Percentiles rank a stretch among this genome's conserved stretches.
Evolutionary conservation across 305 asterid species (phyloP).

Genomic region (Fraxinus dipetala): DNA sequence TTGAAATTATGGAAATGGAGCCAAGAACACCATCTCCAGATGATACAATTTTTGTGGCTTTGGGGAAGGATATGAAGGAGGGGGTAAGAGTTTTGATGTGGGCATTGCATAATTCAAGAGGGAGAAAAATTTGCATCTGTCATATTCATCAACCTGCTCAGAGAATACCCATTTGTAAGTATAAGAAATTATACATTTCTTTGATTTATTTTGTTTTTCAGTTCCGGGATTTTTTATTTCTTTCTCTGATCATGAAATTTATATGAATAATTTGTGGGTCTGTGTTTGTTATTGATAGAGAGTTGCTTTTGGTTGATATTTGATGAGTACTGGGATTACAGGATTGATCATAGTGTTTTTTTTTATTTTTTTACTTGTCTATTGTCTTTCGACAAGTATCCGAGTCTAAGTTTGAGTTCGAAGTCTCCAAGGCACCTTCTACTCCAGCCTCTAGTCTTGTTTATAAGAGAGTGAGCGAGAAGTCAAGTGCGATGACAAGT

Average conservation of each 20-base stretch:
- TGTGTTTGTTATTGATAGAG: background rate
- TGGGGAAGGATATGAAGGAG: conserved; percentile 76
- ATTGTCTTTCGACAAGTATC: background rate
- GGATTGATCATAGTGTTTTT: background rate
- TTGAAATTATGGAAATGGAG: conserved; percentile 33
- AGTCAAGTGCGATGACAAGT: background rate
- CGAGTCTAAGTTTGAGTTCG: background rate
- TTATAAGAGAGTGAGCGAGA: background rate
- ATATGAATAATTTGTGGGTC: background rate
- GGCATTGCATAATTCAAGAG: conserved; percentile 67
- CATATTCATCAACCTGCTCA: conserved; percentile 87
- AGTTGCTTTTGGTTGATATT: background rate
- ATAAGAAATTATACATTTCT: background rate
- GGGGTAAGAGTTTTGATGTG: conserved; percentile 50
- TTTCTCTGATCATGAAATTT: background rate
- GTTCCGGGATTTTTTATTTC: background rate
- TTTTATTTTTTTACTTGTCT: background rate
- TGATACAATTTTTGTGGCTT: conserved; percentile 59
- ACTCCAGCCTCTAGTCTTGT: background rate
- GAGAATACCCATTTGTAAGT: conserved; percentile 66
- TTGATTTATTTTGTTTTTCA: background rate
- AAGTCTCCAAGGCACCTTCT: background rate
- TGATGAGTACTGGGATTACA: background rate
- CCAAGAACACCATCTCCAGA: conserved; percentile 33
- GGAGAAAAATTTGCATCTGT: conserved; percentile 53